Percentiles rank a stretch among this genome's conserved stretches.
phyloP scores from a whole-genome alignment of 2,329 filamentous ascomycete genomes.

The Dendryphion nanum region DNA sequence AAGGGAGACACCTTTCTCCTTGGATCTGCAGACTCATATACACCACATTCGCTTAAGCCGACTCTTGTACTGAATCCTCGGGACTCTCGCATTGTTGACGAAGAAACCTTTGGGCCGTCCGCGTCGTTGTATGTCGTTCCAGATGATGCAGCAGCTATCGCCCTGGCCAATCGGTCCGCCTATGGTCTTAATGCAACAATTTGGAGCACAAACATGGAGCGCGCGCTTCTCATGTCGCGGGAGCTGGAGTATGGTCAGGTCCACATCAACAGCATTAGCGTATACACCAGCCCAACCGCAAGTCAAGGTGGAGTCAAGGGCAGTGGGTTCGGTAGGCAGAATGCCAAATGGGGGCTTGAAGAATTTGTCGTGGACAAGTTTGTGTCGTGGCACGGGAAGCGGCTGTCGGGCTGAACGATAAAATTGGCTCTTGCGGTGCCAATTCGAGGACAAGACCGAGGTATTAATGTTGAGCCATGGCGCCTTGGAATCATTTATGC shows the following conservation, averaged over 20 bases:
- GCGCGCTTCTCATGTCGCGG: slow-evolving; percentile 18
- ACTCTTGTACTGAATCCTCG: slow-evolving; percentile 8
- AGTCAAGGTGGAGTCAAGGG: slow-evolving; percentile 48
- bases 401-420: too few relatives aligned
- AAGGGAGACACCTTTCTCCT: slow-evolving; percentile 27
- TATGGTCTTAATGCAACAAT: slow-evolving; percentile 32
- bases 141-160: slow-evolving; percentile 31
- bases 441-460: too few relatives aligned
- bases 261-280: slow-evolving; percentile 48
- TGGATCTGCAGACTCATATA: slow-evolving; percentile 7
- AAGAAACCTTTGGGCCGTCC: slow-evolving; percentile 34
- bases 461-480: too few relatives aligned
- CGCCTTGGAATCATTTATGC: too few relatives aligned
- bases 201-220: slow-evolving; percentile 15
- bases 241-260: slow-evolving; percentile 28
- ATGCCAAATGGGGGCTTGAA: slow-evolving; percentile 41
- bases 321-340: slow-evolving; percentile 47
- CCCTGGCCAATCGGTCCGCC: slow-evolving; percentile 27
- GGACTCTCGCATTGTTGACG: slow-evolving; percentile 21
- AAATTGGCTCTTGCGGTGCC: too few relatives aligned
- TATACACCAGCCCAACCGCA: slow-evolving; percentile 44
- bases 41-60: slow-evolving; percentile 4
- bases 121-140: slow-evolving; percentile 21
- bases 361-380: slow-evolving; percentile 43
- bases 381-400: slow-evolving; percentile 32